Evolutionary conservation across 805 yeast species (phyloP), one percentile per base, ranked within the genome.

Genomic region (Metschnikowia lochheadii): DNA sequence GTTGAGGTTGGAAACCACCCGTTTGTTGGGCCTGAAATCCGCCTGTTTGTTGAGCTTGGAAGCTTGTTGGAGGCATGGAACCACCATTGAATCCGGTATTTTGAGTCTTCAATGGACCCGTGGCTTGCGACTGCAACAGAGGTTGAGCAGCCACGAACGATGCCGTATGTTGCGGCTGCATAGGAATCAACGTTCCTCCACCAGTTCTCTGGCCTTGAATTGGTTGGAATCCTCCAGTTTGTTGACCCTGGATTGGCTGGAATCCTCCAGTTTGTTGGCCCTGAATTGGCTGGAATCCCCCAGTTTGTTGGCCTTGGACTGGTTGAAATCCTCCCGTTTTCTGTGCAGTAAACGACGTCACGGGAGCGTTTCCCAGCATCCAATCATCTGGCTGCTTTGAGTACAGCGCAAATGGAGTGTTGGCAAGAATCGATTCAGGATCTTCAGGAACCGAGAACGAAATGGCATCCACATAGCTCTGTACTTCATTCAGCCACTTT

Each of bases 381-480:
- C 69, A 40, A 65, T 64, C 40, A 21, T 46, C 41, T 38, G 55
- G 56, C 8, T 56, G 56, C 11, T 57, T 58, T 2, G 60, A 65
- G 51, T 56, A 61, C 14, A 55, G 50, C 10, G 76, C 72, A 59
- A 74, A 74, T 5, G 78, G 78, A n/a, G 78, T 74, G 58, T 72
- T 70, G 29, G 71, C 72, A 58, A 74, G 67, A 29, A 74, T 62
- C 45, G 65, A 65, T 26, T 60, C 47, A 5, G 76, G 72, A 51
- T 74, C 78, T 54, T 84, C 92, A 1, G 88, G 89, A 47, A 89
- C 81, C 46, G 82, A 76, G 63, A 90, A 85, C 60, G 83, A 87
- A 60, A 92, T 91, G 31, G 89, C 88, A 67, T 90, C 97, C 37
- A 91, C 91, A 69, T 91, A 87, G 52, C 94, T 85, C 53, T 84